Evolutionary conservation across 2,329 filamentous ascomycete genomes (phyloP), one percentile per base, ranked within the genome.

Genomic region (Epichloe typhina): DNA sequence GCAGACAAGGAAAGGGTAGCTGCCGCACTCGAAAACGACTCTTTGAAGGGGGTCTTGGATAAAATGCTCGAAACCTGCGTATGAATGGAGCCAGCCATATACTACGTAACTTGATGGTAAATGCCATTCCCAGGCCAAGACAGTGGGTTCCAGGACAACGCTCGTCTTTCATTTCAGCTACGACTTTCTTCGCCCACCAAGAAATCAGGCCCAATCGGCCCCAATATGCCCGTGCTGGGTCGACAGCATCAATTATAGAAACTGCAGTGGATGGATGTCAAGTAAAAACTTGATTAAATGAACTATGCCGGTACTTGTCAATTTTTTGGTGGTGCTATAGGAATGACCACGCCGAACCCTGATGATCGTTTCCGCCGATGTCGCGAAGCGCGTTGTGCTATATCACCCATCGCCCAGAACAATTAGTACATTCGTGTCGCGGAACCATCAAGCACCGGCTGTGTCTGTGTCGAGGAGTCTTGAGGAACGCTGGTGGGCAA

Each of bases 1-100:
- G 87, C 83, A 36, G 93, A 98, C 70, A 98, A 97, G 73, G 93
- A 98, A 71, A 77, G 93, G 54, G 93, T 98, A 43, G 90, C 91
- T 1, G 93, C 93, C 9, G 93, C 93, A 6, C 72, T 96, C 59
- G 93, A 97, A 69, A 98, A 98, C 64, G 86, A 87, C 51, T 94
- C 87, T 1, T 72, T 98, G 53, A 88, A 88, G 74, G 83, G 83
- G 40, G 87, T 96, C 35, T 75, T 98, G 56, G 82, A 87, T 64
- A 95, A 93, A 69, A 97, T 98, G 93, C 75, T 97, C 55, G 83
- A 88, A 64, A 91, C 86, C 2, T 95, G 88, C 68, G 76, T 79
- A 56, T 87, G 61, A 70, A 21, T 26, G 5, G 13, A 26, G 17
- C 8, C 12, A 38, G 36, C 13, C 6, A 26, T 33, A 38, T 6